Conservation (phyloP, 78 protist species). For the Creolimax fragrantissima region DNA sequence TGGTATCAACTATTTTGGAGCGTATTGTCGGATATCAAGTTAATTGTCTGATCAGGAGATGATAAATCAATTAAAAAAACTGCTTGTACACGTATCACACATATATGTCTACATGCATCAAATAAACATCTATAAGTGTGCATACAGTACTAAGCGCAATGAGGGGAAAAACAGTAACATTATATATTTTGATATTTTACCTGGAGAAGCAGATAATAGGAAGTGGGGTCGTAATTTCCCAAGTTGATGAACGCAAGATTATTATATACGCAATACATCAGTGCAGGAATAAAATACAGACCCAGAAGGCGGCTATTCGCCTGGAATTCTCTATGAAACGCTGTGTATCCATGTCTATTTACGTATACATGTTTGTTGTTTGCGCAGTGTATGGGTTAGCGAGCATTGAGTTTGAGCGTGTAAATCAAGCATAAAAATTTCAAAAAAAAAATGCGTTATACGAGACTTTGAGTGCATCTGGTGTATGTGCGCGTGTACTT, state of each 20-base stretch:
- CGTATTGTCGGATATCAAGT: too few relatives aligned
- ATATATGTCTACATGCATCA: background rate
- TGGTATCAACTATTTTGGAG: too few relatives aligned
- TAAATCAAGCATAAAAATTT: too few relatives aligned
- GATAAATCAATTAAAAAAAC: too few relatives aligned
- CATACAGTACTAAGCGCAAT: background rate
- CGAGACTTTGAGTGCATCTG: too few relatives aligned
- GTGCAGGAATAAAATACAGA: slow-evolving; percentile 25
- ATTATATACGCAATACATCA: slow-evolving; percentile 44
- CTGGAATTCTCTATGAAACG: background rate
- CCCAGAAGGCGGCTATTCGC: background rate
- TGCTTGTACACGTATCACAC: background rate
- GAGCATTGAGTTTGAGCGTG: too few relatives aligned
- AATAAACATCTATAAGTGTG: background rate
- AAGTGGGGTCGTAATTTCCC: slow-evolving; percentile 26
- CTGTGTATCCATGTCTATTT: background rate
- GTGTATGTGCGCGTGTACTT: too few relatives aligned
- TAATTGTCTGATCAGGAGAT: too few relatives aligned
- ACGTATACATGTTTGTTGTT: background rate
- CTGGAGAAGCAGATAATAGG: slow-evolving; percentile 45
- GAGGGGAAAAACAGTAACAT: background rate
- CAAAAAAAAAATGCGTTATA: too few relatives aligned
- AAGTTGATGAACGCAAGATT: slow-evolving; percentile 44
- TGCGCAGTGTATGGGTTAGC: background rate
- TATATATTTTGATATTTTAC: background rate